Percentiles rank a stretch among this genome's conserved stretches.
Conservation (phyloP, 2,329 filamentous ascomycete species). For the Cyphellophora europaea region DNA sequence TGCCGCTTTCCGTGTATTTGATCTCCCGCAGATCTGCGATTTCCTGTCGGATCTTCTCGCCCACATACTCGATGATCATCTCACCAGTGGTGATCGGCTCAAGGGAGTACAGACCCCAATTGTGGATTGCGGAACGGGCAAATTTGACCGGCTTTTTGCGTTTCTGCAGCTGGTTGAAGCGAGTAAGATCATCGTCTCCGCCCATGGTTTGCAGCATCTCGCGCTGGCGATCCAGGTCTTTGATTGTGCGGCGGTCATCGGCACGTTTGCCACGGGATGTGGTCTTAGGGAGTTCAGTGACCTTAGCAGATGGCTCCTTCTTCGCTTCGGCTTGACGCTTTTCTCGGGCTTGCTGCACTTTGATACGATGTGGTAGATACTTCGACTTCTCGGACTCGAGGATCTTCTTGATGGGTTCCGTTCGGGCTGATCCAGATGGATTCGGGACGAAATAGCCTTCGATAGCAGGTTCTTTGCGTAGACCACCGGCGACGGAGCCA, state of each 20-base stretch:
- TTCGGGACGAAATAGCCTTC: constrained; percentile 77
- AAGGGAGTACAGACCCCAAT: constrained; percentile 96
- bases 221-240: constrained; percentile 92
- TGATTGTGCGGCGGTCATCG: constrained; percentile 88
- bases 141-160: constrained; percentile 99
- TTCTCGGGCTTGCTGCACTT: constrained; percentile 83
- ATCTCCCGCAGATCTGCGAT: constrained; percentile 94
- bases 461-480: constrained; percentile 29
- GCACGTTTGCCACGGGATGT: constrained; percentile 89
- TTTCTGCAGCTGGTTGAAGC: constrained; percentile 99
- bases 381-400: constrained; percentile 96
- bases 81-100: constrained; percentile 96
- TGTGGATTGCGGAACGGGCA: constrained; percentile 93
- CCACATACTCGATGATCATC: constrained; percentile 99
- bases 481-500: constrained; percentile 33
- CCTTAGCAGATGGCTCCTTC: constrained; percentile 59
- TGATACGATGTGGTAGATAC: constrained; percentile 94
- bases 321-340: constrained; percentile 67
- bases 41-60: constrained; percentile 91
- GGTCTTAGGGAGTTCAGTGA: constrained; percentile 74
- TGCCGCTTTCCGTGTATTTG: constrained; percentile 88
- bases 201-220: constrained; percentile 57
- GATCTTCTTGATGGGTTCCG: constrained; percentile 91
- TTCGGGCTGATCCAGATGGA: constrained; percentile 72
- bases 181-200: constrained; percentile 66